Evolutionary conservation across 1,284 basidiomycete species (phyloP).

Genomic region (Leccinum griseonigrum): DNA sequence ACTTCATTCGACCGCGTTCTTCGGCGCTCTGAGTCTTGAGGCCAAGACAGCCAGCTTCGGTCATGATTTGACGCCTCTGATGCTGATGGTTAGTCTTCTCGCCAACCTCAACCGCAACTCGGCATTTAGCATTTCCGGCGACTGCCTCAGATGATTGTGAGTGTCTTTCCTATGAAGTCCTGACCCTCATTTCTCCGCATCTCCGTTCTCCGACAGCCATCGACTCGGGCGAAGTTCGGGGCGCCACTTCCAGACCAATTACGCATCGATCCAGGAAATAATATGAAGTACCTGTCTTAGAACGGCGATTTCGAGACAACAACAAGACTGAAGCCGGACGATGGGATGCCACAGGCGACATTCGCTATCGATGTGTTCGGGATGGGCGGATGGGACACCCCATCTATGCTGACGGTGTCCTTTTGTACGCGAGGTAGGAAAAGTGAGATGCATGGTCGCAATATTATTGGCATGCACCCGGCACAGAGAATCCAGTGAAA

Average conservation of each 20-base stretch:
- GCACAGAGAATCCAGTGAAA: not conserved
- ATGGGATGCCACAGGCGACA: not conserved
- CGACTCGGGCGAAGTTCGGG: not conserved
- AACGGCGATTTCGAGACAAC: not conserved
- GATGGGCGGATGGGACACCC: no score
- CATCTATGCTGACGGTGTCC: no score
- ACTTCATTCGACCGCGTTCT: not conserved
- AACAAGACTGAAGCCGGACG: not conserved
- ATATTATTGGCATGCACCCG: not conserved
- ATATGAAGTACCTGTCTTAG: not conserved
- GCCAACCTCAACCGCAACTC: constrained; percentile 11
- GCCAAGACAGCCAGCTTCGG: not conserved
- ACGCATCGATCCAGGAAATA: constrained; percentile 2
- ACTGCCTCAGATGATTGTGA: not conserved
- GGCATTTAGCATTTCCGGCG: constrained; percentile 12
- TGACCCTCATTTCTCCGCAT: not conserved
- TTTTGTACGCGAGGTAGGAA: not conserved
- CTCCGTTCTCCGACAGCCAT: not conserved
- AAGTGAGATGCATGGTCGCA: not conserved
- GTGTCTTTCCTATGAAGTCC: not conserved
- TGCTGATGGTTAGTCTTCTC: not conserved
- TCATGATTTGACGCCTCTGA: not conserved
- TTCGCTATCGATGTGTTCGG: constrained; percentile 1
- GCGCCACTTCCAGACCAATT: not conserved
- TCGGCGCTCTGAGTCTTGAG: not conserved